phyloP scores from a whole-genome alignment of 2,329 filamentous ascomycete species.

The Ceratocystis smalleyi region DNA sequence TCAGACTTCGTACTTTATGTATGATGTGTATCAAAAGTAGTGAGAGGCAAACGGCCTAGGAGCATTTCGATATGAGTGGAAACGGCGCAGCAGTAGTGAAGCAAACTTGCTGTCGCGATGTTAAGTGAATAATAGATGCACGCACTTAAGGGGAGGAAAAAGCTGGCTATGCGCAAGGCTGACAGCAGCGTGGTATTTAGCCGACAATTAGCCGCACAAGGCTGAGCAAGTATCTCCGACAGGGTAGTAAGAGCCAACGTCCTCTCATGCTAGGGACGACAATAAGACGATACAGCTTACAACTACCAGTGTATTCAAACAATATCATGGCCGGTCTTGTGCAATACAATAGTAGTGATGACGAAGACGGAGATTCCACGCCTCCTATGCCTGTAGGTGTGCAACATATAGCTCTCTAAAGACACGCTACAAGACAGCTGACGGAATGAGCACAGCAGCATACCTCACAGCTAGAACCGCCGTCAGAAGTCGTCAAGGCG shows the following conservation, averaged over 20 bases:
- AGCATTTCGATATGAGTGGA: neutral
- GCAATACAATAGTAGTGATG: conserved; percentile 37
- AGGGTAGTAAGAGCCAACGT: neutral
- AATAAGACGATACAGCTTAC: neutral
- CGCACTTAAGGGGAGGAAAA: conserved; percentile 1
- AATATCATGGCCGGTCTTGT: conserved; percentile 31
- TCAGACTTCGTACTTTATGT: conserved; percentile 17
- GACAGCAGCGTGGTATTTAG: neutral
- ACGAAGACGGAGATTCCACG: conserved; percentile 27
- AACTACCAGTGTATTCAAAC: neutral
- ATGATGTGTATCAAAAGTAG: neutral
- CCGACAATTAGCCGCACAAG: conserved; percentile 4
- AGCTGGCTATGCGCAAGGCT: conserved; percentile 7
- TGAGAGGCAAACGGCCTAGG: neutral
- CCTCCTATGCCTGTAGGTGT: conserved; percentile 7
- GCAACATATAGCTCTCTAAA: neutral
- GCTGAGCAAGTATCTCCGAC: conserved; percentile 4
- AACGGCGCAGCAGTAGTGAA: neutral
- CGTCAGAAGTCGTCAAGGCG: neutral
- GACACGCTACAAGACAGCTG: neutral
- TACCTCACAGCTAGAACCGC: neutral
- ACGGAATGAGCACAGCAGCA: neutral
- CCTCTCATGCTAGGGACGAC: neutral
- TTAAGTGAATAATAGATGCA: neutral
- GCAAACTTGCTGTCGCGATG: neutral